Evolutionary conservation across 2,329 filamentous ascomycete genomes (phyloP), one percentile per base, ranked within the genome.

Genomic region (Zymoseptoria tritici): DNA sequence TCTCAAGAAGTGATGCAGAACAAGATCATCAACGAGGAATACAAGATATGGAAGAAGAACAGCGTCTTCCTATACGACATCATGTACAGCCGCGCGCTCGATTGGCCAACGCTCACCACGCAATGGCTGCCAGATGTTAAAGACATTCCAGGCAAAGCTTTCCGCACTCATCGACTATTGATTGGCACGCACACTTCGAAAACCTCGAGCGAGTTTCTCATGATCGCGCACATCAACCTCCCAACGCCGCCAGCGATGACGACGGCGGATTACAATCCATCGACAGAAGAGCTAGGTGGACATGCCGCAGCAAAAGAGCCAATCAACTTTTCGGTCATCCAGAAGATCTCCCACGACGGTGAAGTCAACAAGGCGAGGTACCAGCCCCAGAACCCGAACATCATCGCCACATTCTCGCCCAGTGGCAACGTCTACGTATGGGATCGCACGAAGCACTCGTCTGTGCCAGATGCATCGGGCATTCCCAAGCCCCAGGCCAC

Each of bases 11-110:
- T 67, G 13, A 76, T 80, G 72, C 86, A 90, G 72, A 88, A 95
- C 76, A 91, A 95, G 77, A 81, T 96, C 62, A 91, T 97, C 77
- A 97, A 97, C 69, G 94, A 99, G 80, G 94, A 99, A 75, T 99
- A 99, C 84, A 99, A 99, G 76, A 97, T 93, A 66, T 99, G 94
- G 94, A 99, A 99, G 83, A 99, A 99, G 81, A 99, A 99, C 77
- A 91, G 90, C 66, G 92, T 94, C 3, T 97, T 97, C 73, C 88
- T 99, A 69, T 99, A 99, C 76, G 94, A 99, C 75, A 90, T 97
- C 85, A 94, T 99, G 66, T 82, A 97, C 64, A 87, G 91, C 70
- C 96, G 91, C 65, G 95, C 95, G 49, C 81, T 99, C 60, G 92
- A 96, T 72, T 99, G 94, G 94, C 94, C 94, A 13, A 97, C 94